phyloP scores from a whole-genome alignment of 2,329 filamentous ascomycete genomes.

The Xylaria sp. region DNA sequence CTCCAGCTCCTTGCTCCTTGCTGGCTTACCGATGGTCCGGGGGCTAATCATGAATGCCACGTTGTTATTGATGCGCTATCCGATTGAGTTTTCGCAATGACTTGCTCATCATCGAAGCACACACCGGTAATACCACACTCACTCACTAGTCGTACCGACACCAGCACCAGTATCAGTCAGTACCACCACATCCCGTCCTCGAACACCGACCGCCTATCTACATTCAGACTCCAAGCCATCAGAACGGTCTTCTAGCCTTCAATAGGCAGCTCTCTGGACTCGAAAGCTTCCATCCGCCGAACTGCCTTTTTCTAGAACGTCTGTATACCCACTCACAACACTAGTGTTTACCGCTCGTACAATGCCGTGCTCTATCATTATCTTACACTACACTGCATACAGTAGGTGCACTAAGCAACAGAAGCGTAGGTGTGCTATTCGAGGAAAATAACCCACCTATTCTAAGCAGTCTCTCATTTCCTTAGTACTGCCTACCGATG shows the following conservation, averaged over 20 bases:
- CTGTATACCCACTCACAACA: constrained; percentile 4
- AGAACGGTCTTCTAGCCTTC: constrained; percentile 13
- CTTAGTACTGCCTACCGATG: constrained; percentile 15
- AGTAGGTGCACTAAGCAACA: constrained; percentile 5
- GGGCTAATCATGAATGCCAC: constrained; percentile 35
- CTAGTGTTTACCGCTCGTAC: constrained; percentile 11
- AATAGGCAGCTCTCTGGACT: constrained; percentile 25
- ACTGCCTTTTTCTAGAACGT: constrained; percentile 34
- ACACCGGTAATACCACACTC: constrained; percentile 5
- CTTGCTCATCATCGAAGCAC: constrained; percentile 25
- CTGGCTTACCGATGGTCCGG: constrained; percentile 24
- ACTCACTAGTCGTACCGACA: neutral
- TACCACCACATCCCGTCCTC: constrained; percentile 4
- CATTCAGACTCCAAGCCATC: constrained; percentile 10
- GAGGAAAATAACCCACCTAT: neutral
- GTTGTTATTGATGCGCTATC: constrained; percentile 28
- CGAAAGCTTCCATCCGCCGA: constrained; percentile 16
- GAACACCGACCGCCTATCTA: constrained; percentile 1
- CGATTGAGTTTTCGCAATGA: constrained; percentile 27
- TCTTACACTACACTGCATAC: constrained; percentile 12
- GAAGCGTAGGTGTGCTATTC: neutral
- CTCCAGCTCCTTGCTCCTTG: neutral
- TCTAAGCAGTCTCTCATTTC: neutral
- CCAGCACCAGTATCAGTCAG: neutral
- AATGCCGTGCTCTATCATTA: constrained; percentile 9